These are phyloP conservation scores for Eucommia ulmoides DNA, from an alignment of 257 asterid species.

Conservation along the genomic window DNA sequence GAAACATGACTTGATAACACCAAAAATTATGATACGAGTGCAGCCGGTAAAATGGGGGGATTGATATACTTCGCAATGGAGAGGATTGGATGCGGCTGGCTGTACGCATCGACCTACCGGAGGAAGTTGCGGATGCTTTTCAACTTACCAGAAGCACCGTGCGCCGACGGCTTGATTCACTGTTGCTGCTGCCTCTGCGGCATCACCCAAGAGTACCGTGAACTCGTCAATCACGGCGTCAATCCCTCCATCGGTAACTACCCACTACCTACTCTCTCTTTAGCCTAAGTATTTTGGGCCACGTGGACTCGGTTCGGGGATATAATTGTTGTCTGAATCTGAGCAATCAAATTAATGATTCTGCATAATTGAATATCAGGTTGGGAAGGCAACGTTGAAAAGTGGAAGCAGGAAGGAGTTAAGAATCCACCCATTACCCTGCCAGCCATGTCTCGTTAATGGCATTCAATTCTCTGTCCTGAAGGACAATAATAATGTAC, in stretches of 20 bases:
- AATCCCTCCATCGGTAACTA: slow-evolving; percentile 23
- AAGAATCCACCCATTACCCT: too few species aligned
- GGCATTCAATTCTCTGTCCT: too few species aligned
- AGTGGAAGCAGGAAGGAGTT: too few species aligned
- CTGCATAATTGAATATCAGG: too few species aligned
- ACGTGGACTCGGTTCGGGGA: too few species aligned
- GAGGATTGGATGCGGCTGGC: slow-evolving; percentile 23
- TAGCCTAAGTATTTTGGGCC: neutral
- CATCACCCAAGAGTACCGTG: slow-evolving; percentile 27
- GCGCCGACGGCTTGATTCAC: slow-evolving; percentile 16
- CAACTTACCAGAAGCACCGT: slow-evolving; percentile 25
- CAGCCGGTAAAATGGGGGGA: slow-evolving; percentile 17
- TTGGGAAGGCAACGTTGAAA: too few species aligned
- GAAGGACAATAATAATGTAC: too few species aligned
- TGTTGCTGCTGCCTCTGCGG: slow-evolving; percentile 31
- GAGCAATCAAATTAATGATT: too few species aligned
- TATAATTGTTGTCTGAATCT: too few species aligned
- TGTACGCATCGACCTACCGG: slow-evolving; percentile 22
- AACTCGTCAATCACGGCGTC: slow-evolving; percentile 24
- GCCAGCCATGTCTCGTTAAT: too few species aligned
- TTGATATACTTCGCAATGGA: slow-evolving; percentile 18
- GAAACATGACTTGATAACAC: neutral
- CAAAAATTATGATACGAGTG: neutral
- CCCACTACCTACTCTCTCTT: neutral
- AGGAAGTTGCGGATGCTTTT: slow-evolving; percentile 23